A percentile compares a stretch with the other conserved stretches of the same genome.
phyloP scores from a whole-genome alignment of 176 grass and related monocot genomes.

The Poa pratensis region DNA sequence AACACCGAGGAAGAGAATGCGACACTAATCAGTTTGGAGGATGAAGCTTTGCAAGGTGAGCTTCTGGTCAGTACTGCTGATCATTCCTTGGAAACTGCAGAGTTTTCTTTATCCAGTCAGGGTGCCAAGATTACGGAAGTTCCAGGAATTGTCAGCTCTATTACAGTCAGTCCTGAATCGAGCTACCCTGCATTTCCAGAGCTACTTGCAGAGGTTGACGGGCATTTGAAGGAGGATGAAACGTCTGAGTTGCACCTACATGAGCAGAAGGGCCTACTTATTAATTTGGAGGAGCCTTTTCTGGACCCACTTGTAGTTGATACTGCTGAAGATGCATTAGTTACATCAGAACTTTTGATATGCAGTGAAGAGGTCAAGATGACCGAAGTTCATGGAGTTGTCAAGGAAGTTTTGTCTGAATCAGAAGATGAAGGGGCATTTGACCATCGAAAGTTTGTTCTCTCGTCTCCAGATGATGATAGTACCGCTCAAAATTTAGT shows the following conservation, averaged over 20 bases:
- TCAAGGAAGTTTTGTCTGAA: conserved; percentile 23
- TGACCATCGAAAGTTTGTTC: not conserved
- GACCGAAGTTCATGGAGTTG: not conserved
- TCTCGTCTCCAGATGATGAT: not conserved
- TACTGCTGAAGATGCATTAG: conserved; percentile 20
- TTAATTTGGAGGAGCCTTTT: conserved; percentile 26
- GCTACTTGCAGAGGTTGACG: not conserved
- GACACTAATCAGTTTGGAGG: not conserved
- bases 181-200: not conserved
- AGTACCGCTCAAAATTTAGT: not conserved
- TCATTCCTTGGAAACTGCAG: conserved; percentile 27
- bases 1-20: not conserved
- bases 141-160: not conserved
- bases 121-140: not conserved
- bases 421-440: conserved; percentile 1
- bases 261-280: not conserved
- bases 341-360: conserved; percentile 18
- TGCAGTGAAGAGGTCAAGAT: not conserved
- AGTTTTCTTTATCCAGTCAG: conserved; percentile 28
- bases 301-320: conserved; percentile 17
- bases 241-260: not conserved
- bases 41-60: conserved; percentile 17
- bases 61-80: conserved; percentile 16
- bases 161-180: conserved; percentile 17
- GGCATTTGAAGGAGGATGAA: conserved; percentile 9